Base-by-base conservation (phyloP, 192 early-diverging fungal genomes). In the Thamnidium elegans region DNA sequence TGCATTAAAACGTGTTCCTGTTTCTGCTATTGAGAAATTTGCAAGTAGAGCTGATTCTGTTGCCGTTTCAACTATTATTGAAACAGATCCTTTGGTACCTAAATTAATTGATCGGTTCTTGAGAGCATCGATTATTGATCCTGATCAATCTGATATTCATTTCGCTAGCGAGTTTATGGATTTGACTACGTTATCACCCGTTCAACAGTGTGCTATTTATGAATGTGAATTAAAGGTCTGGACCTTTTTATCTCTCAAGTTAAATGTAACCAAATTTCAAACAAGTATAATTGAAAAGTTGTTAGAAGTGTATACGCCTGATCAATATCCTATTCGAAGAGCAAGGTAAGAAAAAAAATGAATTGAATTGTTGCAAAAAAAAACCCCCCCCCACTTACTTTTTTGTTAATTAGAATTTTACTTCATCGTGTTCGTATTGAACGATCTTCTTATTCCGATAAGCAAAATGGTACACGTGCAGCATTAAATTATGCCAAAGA, bases 281-380 rank as follows among this genome's bases (percentile, higher is more conserved):
- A 55, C 63, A 34, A 19, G n/a, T 8, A 39, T 81, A 6, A 65
- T 78, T 32, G 62, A 74, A 17, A 52, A 42, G 11, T 46, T 81
- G 7, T 32, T 81, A 30, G 45, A 55, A 4, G 17, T 53, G 1
- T 81, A 80, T 58, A 47, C 55, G 1, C 45, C 23, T 4, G 17
- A 42, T 15, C 10, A 17, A 7, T 71, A 75, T 65, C 80, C 80
- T 0, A 74, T 81, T 55, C 64, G 71, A 42, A 54, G 78, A 43
- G 67, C 80, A 17, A 67, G n/a, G n/a, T n/a, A n/a, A n/a, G n/a
- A n/a, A n/a, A n/a, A n/a, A n/a, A n/a, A n/a, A n/a, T n/a, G n/a
- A n/a, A n/a, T n/a, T n/a, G n/a, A n/a, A n/a, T n/a, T n/a, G n/a
- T n/a, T n/a, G n/a, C n/a, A n/a, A n/a, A n/a, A n/a, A n/a, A n/a